Evolutionary conservation across 371 early-diverging fungal species (phyloP).

Genomic region (Neoconidiobolus thromboides): DNA sequence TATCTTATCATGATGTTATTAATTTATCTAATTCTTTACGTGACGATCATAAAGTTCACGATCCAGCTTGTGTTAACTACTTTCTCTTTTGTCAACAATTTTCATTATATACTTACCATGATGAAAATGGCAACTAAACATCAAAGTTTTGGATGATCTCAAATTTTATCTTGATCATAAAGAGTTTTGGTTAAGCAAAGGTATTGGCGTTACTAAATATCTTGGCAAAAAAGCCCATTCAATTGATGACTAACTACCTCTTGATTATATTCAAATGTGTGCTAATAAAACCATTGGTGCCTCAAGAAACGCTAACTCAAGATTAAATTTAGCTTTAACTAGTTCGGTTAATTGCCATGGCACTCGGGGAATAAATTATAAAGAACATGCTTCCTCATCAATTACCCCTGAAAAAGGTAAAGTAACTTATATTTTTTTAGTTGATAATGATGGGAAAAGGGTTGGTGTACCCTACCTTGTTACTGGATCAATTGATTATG

Average conservation of each 20-base stretch:
- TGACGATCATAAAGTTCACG: background rate
- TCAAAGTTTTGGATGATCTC: background rate
- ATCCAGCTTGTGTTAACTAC: background rate
- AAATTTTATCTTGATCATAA: background rate
- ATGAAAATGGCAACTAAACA: background rate
- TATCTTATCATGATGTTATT: background rate
- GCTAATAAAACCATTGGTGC: background rate
- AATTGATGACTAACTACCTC: background rate
- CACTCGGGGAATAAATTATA: background rate
- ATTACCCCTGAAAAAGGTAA: background rate
- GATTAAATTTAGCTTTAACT: background rate
- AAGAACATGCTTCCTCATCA: background rate
- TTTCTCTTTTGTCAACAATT: background rate
- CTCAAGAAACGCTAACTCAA: background rate
- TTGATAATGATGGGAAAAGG: background rate
- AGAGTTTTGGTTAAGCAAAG: background rate
- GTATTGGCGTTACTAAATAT: background rate
- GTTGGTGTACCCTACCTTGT: background rate
- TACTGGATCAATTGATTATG: background rate
- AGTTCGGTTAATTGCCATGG: background rate
- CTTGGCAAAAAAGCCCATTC: background rate
- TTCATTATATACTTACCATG: background rate
- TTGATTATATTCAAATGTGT: background rate
- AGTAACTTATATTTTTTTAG: background rate
- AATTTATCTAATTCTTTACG: background rate